A percentile compares a stretch with the other conserved stretches of the same genome.
phyloP scores from a whole-genome alignment of 2,329 filamentous ascomycete genomes.

The Epichloe bromicola region DNA sequence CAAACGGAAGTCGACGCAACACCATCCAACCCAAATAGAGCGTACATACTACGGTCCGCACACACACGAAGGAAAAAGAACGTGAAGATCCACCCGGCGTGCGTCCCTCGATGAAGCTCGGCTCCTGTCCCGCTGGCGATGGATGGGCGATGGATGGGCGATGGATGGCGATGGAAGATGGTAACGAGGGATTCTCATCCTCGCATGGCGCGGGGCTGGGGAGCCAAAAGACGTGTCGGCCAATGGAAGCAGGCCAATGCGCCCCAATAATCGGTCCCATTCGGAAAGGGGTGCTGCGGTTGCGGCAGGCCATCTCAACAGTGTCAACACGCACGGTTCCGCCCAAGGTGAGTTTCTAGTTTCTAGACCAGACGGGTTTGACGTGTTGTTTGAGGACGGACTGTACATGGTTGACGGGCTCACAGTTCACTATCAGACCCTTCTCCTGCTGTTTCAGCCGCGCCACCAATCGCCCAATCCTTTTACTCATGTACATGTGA shows the following conservation, averaged over 20 bases:
- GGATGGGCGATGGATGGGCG: too few relatives aligned
- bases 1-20: not conserved
- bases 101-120: not conserved
- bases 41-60: not conserved
- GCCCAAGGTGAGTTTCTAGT: too few relatives aligned
- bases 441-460: not conserved
- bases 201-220: not conserved
- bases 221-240: not conserved
- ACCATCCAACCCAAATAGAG: not conserved
- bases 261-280: slow-evolving; percentile 1
- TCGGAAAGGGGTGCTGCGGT: not conserved
- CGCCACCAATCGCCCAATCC: not conserved
- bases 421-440: not conserved
- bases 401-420: too few relatives aligned
- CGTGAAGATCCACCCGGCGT: not conserved
- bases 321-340: too few relatives aligned
- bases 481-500: too few relatives aligned
- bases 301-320: not conserved
- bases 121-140: not conserved
- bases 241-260: not conserved
- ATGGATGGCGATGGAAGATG: not conserved
- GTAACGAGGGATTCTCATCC: not conserved
- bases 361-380: too few relatives aligned
- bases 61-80: not conserved
- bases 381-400: not conserved